Percentiles rank a stretch among this genome's conserved stretches.
Conservation (phyloP, 306 rosid species). For the Vigna mungo region DNA sequence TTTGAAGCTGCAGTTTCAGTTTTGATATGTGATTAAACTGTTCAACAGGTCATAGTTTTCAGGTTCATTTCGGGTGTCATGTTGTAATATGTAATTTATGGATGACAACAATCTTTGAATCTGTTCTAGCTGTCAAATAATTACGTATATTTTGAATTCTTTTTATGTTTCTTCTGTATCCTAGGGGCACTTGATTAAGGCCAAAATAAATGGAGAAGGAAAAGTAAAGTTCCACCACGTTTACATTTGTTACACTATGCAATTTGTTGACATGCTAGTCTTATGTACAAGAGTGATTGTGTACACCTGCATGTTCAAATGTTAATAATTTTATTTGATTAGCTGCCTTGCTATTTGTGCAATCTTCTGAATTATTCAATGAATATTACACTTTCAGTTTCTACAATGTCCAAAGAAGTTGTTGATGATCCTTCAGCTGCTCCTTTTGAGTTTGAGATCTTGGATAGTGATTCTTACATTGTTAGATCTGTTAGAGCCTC, state of each 20-base stretch:
- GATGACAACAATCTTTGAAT: background rate
- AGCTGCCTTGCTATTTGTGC: background rate
- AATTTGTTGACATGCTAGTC: constrained; percentile 28
- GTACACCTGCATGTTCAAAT: constrained; percentile 1
- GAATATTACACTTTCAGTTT: constrained; percentile 48
- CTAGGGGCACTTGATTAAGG: background rate
- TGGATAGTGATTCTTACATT: constrained; percentile 66
- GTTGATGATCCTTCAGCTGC: constrained; percentile 50
- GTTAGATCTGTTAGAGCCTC: constrained; percentile 58
- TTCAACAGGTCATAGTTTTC: background rate
- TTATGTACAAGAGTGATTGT: background rate
- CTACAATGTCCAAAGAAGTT: constrained; percentile 72
- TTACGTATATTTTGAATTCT: background rate
- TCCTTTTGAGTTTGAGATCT: constrained; percentile 73
- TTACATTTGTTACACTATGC: background rate
- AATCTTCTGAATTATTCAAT: constrained; percentile 32
- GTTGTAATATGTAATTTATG: background rate
- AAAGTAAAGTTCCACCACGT: background rate
- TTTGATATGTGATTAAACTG: constrained; percentile 19
- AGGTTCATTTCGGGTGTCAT: constrained; percentile 19
- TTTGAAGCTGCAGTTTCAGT: constrained; percentile 25
- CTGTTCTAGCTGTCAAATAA: background rate
- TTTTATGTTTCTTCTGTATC: background rate
- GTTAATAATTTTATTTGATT: background rate
- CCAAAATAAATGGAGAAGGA: constrained; percentile 10